Percentiles rank a stretch among this genome's conserved stretches.
These are phyloP conservation scores for Neopestalotiopsis sp. DNA, from an alignment of 2,329 filamentous ascomycete genomes.

Conservation along the genomic window DNA sequence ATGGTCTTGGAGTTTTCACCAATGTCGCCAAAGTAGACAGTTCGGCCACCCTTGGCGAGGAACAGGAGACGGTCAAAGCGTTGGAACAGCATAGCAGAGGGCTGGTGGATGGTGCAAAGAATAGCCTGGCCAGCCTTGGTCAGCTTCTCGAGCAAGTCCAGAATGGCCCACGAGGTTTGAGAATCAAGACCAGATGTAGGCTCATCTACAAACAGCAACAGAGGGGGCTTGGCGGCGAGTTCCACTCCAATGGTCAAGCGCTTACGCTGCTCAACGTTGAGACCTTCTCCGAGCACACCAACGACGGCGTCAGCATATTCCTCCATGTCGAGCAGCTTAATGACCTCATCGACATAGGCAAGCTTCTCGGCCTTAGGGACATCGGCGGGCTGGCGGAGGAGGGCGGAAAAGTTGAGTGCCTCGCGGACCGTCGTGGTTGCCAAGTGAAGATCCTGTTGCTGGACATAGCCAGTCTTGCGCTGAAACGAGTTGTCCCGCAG, in stretches of 20 bases:
- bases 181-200: slow-evolving; percentile 93
- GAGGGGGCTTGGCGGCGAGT: slow-evolving; percentile 85
- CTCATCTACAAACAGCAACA: slow-evolving; percentile 92
- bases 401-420: slow-evolving; percentile 82
- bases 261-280: slow-evolving; percentile 73
- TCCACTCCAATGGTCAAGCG: slow-evolving; percentile 96
- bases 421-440: slow-evolving; percentile 86
- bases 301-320: slow-evolving; percentile 90
- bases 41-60: slow-evolving; percentile 75
- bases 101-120: slow-evolving; percentile 97
- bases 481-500: slow-evolving; percentile 81
- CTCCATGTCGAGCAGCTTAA: slow-evolving; percentile 88
- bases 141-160: slow-evolving; percentile 85
- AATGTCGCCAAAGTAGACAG: slow-evolving; percentile 83
- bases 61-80: slow-evolving; percentile 85
- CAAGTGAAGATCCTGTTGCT: slow-evolving; percentile 89
- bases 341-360: slow-evolving; percentile 87
- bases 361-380: slow-evolving; percentile 79
- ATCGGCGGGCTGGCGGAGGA: slow-evolving; percentile 81
- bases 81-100: slow-evolving; percentile 94
- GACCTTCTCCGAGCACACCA: slow-evolving; percentile 86
- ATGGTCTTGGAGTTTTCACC: slow-evolving; percentile 72
- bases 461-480: slow-evolving; percentile 86
- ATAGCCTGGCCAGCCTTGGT: slow-evolving; percentile 90
- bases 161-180: slow-evolving; percentile 92